Percentiles rank a stretch among this genome's conserved stretches.
Evolutionary conservation across 2,329 filamentous ascomycete species (phyloP).

Genomic region (Rutstroemia sp.): DNA sequence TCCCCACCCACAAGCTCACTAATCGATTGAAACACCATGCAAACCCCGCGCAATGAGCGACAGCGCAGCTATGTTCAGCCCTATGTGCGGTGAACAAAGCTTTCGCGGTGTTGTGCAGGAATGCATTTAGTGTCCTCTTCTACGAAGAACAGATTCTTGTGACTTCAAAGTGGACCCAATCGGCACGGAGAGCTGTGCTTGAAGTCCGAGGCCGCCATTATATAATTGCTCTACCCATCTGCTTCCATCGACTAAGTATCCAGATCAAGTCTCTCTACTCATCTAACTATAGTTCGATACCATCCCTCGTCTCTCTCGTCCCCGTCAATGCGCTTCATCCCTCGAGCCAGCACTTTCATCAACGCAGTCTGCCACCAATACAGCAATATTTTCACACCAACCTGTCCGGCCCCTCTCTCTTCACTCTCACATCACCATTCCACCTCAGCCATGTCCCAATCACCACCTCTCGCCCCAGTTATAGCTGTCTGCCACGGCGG

Average conservation of each 20-base stretch:
- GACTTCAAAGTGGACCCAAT: no score
- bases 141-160: background rate
- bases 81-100: background rate
- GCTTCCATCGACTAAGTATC: background rate
- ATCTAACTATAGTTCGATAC: background rate
- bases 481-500: conserved; percentile 23
- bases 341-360: background rate
- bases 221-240: background rate
- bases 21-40: background rate
- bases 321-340: background rate
- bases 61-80: background rate
- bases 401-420: background rate
- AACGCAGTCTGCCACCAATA: conserved; percentile 2
- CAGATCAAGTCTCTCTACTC: background rate
- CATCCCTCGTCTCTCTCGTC: background rate
- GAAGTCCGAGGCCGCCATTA: background rate
- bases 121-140: background rate
- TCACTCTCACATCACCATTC: background rate
- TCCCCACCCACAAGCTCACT: background rate
- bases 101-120: background rate
- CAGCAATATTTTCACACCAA: conserved; percentile 2
- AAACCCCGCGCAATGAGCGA: background rate
- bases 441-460: background rate
- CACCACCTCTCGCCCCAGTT: conserved; percentile 11
- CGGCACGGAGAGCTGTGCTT: background rate